Evolutionary conservation across 345 rosid species (phyloP).

Genomic region (Erucastrum elatum): DNA sequence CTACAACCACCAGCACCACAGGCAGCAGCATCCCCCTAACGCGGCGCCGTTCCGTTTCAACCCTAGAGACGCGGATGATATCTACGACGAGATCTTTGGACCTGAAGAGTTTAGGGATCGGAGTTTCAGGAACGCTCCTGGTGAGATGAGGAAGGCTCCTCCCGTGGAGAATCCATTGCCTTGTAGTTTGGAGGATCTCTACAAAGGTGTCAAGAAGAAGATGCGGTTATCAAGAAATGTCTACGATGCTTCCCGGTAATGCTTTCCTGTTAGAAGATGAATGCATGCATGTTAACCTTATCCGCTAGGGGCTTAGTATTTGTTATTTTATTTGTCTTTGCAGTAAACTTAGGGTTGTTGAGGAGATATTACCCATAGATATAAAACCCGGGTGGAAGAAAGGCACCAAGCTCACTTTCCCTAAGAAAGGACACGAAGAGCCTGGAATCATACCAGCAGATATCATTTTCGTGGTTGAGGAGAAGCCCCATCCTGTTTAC

Average conservation of each 20-base stretch:
- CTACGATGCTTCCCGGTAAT: constrained; percentile 62
- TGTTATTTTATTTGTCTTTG: constrained; percentile 37
- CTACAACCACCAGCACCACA: constrained; percentile 31
- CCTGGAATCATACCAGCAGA: constrained; percentile 80
- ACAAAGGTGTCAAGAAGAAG: constrained; percentile 73
- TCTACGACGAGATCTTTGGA: constrained; percentile 78
- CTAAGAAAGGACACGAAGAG: constrained; percentile 85
- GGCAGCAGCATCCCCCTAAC: constrained; percentile 42
- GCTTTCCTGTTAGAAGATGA: background rate
- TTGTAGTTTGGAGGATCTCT: constrained; percentile 91
- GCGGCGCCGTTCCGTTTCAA: constrained; percentile 55
- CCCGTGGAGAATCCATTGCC: constrained; percentile 64
- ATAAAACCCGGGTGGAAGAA: constrained; percentile 97
- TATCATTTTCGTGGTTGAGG: constrained; percentile 73
- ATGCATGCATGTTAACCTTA: no score
- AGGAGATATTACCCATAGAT: constrained; percentile 84
- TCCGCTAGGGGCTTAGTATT: no score
- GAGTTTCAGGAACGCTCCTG: constrained; percentile 41
- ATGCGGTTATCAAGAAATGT: constrained; percentile 66
- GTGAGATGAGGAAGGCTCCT: constrained; percentile 47
- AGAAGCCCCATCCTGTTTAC: constrained; percentile 80
- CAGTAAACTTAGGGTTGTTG: constrained; percentile 56
- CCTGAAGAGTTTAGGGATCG: constrained; percentile 51
- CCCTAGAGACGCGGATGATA: constrained; percentile 81
- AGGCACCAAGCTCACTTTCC: constrained; percentile 90